Base-by-base conservation (phyloP, 2,329 filamentous ascomycete genomes). In the Talaromyces sp. region DNA sequence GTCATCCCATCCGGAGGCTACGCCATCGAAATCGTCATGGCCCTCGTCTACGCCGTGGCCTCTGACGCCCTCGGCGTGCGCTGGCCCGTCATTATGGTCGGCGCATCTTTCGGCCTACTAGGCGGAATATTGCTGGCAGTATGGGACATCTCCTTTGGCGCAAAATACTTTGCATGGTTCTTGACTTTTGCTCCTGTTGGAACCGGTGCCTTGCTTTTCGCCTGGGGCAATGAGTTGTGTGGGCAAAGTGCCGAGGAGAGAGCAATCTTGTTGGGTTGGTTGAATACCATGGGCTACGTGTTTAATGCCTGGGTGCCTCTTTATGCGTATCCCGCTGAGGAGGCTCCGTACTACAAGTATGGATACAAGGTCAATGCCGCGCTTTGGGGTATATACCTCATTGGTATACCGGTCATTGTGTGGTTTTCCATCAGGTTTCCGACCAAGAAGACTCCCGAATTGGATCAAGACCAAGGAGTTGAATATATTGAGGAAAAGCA, bases 361-460 rank as follows among this genome's bases (percentile, higher is more conserved):
- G 61, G 61, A 3, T 63, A 63, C 61, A 63, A 63, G 19, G 58
- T 63, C 44, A 63, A 63, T 44, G 61, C 61, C 32, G 61, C 61
- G 5, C 25, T 63, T 5, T 63, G 61, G 61, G 61, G 61, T 15
- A 32, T 63, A 47, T 63, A 60, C 15, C 47, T 63, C 22, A 28
- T 63, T 47, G 61, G 61, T 33, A 63, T 63, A 27, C 61, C 61
- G 6, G 44, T 63, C 19, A 60, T 63, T 28, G n/a, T 63, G 11
- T 63, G 61, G 61, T 63, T 63, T 47, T 60, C 61, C 2, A 58
- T 42, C 17, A 47, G 27, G 8, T 63, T 63, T 55, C 58, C 61
- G 3, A 32, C 30, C 1, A 32, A 32, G 30, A 32, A 32, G 30
- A 1, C 30, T 4, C 9, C 30, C 7, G 30, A 32, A 32, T 32